A percentile compares a stretch with the other conserved stretches of the same genome.
Evolutionary conservation across 345 rosid species (phyloP).

Genomic region (Rhizophora mangle): DNA sequence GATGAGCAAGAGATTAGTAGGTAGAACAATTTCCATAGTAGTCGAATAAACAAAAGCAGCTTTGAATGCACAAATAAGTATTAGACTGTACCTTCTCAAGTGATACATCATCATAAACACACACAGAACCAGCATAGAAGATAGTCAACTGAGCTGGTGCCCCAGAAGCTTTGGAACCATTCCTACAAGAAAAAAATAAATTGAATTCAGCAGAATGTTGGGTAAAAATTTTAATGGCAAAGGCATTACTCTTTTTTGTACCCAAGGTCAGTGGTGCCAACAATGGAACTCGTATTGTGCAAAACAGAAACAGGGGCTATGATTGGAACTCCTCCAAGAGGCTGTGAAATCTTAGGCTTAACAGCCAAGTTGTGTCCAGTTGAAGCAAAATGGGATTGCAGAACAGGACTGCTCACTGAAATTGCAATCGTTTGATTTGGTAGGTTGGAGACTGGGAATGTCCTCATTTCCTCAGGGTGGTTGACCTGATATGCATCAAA

Average conservation of each 20-base stretch:
- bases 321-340: conserved; percentile 51
- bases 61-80: not conserved
- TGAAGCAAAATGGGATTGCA: conserved; percentile 42
- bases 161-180: conserved; percentile 40
- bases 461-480: conserved; percentile 44
- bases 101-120: conserved; percentile 27
- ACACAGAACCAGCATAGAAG: conserved; percentile 31
- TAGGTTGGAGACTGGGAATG: conserved; percentile 42
- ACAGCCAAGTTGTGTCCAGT: conserved; percentile 32
- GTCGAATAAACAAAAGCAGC: not conserved
- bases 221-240: not conserved
- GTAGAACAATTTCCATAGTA: not conserved
- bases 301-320: conserved; percentile 40
- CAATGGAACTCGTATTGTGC: conserved; percentile 43
- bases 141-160: conserved; percentile 42
- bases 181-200: conserved; percentile 34
- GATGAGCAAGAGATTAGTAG: not conserved
- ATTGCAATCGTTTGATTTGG: conserved; percentile 42
- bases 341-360: conserved; percentile 34
- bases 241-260: conserved; percentile 21
- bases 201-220: conserved; percentile 5
- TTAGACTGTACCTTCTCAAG: conserved; percentile 32
- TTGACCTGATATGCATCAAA: conserved; percentile 29
- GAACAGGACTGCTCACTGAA: conserved; percentile 41
- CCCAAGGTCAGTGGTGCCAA: conserved; percentile 65